Evolutionary conservation across 306 rosid genomes (phyloP).

Genomic region (Trifolium subterraneum): DNA sequence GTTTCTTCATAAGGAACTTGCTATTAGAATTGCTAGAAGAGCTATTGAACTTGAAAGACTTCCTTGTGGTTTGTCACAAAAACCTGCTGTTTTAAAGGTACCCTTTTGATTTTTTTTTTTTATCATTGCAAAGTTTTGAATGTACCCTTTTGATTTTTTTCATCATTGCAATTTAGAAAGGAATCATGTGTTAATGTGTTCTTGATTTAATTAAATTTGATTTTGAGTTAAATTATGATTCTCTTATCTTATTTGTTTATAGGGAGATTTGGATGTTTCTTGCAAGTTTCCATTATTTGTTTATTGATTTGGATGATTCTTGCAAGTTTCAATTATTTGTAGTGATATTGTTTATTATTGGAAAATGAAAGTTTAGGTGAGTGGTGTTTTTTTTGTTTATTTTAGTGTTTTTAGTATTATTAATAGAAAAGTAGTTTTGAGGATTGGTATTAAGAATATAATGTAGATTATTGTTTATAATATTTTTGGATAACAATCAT

Average conservation of each 20-base stretch:
- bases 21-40: conserved; percentile 85
- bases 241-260: conserved; percentile 28
- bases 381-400: background rate
- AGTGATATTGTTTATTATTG: background rate
- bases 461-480: conserved; percentile 26
- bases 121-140: too few relatives aligned
- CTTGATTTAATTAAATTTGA: background rate
- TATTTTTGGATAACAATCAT: conserved; percentile 22
- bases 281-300: background rate
- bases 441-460: background rate
- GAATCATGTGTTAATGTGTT: too few relatives aligned
- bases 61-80: conserved; percentile 78
- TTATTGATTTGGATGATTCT: conserved; percentile 1
- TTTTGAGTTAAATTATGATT: conserved; percentile 14
- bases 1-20: conserved; percentile 86
- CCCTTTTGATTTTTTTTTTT: too few relatives aligned
- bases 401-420: background rate
- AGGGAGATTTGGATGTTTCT: background rate
- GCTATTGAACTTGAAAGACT: conserved; percentile 75
- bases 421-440: background rate
- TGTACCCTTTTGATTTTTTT: too few relatives aligned
- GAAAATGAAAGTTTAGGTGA: background rate
- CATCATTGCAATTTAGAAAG: too few relatives aligned
- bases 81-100: conserved; percentile 82
- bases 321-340: background rate